A percentile compares a stretch with the other conserved stretches of the same genome.
Evolutionary conservation across 2,329 filamentous ascomycete genomes (phyloP).

Genomic region (Stachybotrys chartarum): DNA sequence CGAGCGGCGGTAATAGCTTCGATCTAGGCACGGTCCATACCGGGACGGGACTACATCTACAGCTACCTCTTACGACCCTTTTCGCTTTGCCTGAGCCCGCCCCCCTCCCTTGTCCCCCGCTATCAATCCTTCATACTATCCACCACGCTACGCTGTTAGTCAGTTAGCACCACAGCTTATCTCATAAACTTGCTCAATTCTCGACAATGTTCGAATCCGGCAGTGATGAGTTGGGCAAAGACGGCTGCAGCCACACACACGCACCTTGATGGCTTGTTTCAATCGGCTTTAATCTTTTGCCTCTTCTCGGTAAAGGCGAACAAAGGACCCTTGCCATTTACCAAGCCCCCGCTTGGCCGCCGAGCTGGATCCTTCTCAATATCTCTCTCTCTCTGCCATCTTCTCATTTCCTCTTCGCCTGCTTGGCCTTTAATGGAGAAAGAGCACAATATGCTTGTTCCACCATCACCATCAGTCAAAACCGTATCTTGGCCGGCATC

Average conservation of each 20-base stretch:
- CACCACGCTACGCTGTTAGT: too few relatives aligned
- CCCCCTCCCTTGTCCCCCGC: too few relatives aligned
- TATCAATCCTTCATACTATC: too few relatives aligned
- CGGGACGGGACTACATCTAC: too few relatives aligned
- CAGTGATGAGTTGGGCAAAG: not conserved
- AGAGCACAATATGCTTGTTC: not conserved
- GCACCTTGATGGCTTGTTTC: not conserved
- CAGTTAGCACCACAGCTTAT: not conserved
- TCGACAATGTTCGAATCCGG: not conserved
- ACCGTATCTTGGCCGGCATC: too few relatives aligned
- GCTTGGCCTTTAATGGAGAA: not conserved
- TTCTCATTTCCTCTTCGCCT: not conserved
- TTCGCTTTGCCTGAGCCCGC: too few relatives aligned
- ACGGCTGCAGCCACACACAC: too few relatives aligned
- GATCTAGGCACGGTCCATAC: not conserved
- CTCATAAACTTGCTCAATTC: not conserved
- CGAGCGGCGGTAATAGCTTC: too few relatives aligned
- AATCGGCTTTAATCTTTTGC: too few relatives aligned
- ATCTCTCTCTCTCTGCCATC: not conserved
- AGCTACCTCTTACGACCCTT: too few relatives aligned
- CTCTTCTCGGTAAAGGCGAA: not conserved
- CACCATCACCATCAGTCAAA: too few relatives aligned
- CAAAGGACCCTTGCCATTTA: not conserved
- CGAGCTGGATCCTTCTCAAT: not conserved
- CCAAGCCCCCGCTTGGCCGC: too few relatives aligned